Conservation (phyloP, 1,139 yeast genomes). For the Zygotorulaspora mrakii region DNA sequence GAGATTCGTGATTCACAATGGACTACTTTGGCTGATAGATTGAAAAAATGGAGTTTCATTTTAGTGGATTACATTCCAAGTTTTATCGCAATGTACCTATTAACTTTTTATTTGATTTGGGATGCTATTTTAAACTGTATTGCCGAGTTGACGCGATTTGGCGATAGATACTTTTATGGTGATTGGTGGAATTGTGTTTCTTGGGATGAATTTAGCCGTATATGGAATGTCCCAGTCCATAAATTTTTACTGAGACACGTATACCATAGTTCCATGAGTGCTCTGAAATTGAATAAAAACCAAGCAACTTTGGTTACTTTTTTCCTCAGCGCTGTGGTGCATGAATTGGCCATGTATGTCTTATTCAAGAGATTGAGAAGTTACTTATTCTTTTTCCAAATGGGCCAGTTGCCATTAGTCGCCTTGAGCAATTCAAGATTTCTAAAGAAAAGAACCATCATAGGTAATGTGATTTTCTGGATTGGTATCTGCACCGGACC, state of each 20-base stretch:
- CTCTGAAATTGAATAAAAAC: constrained; percentile 59
- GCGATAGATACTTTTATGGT: constrained; percentile 89
- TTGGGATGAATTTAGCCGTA: constrained; percentile 90
- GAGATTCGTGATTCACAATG: constrained; percentile 48
- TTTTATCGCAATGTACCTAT: constrained; percentile 65
- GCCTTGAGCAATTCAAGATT: constrained; percentile 50
- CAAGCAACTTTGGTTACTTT: constrained; percentile 81
- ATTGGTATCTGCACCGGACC: constrained; percentile 89
- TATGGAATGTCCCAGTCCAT: constrained; percentile 97
- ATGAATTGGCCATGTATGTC: constrained; percentile 89
- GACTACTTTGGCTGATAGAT: constrained; percentile 38
- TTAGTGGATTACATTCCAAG: constrained; percentile 77
- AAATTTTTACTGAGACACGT: constrained; percentile 86
- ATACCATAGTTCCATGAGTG: constrained; percentile 83
- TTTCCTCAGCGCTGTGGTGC: constrained; percentile 73
- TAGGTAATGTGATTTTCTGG: constrained; percentile 90
- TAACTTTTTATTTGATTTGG: constrained; percentile 89
- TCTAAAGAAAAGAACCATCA: constrained; percentile 51
- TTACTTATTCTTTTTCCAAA: constrained; percentile 72
- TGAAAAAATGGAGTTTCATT: constrained; percentile 54
- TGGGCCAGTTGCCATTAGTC: constrained; percentile 66
- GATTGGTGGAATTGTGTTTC: constrained; percentile 97
- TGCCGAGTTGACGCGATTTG: constrained; percentile 82
- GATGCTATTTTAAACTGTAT: constrained; percentile 84
- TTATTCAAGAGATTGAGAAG: constrained; percentile 78